Evolutionary conservation across 306 rosid genomes (phyloP).

Genomic region (Albizia julibrissin): DNA sequence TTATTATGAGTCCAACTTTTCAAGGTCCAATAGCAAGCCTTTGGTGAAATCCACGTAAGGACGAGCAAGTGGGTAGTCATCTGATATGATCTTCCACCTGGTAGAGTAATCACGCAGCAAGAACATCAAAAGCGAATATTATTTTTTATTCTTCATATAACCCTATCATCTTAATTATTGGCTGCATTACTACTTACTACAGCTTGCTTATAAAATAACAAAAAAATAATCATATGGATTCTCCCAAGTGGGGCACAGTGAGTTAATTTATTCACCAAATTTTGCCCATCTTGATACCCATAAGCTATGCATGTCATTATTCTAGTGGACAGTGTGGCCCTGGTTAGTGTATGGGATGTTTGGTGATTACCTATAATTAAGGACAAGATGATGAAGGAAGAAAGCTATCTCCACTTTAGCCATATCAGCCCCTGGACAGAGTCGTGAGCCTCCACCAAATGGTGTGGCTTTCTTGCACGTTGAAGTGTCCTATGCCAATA

Average conservation of each 20-base stretch:
- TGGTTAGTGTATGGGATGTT: not conserved
- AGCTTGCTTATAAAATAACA: not conserved
- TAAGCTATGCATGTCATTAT: slow-evolving; percentile 15
- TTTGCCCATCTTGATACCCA: slow-evolving; percentile 18
- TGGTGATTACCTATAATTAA: slow-evolving; percentile 62
- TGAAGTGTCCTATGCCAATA: slow-evolving; percentile 12
- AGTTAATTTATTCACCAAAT: not conserved
- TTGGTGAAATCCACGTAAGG: slow-evolving; percentile 66
- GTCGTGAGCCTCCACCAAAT: slow-evolving; percentile 82
- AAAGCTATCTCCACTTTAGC: slow-evolving; percentile 75
- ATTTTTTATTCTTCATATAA: not conserved
- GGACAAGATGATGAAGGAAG: slow-evolving; percentile 89
- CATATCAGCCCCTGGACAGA: slow-evolving; percentile 82
- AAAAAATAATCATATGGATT: slow-evolving; percentile 13
- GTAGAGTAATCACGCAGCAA: not conserved
- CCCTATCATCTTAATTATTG: not conserved
- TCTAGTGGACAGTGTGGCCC: not conserved
- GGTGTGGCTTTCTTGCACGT: slow-evolving; percentile 59
- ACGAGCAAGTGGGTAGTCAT: slow-evolving; percentile 71
- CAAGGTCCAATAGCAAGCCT: slow-evolving; percentile 62
- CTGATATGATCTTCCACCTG: slow-evolving; percentile 68
- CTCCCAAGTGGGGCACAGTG: slow-evolving; percentile 35
- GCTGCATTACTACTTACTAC: not conserved
- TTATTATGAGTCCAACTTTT: slow-evolving; percentile 24
- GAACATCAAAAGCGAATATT: not conserved